Evolutionary conservation across 164 flowering plant genomes (phyloP), one percentile per base, ranked within the genome.

Genomic region (Tetracentron sinense): DNA sequence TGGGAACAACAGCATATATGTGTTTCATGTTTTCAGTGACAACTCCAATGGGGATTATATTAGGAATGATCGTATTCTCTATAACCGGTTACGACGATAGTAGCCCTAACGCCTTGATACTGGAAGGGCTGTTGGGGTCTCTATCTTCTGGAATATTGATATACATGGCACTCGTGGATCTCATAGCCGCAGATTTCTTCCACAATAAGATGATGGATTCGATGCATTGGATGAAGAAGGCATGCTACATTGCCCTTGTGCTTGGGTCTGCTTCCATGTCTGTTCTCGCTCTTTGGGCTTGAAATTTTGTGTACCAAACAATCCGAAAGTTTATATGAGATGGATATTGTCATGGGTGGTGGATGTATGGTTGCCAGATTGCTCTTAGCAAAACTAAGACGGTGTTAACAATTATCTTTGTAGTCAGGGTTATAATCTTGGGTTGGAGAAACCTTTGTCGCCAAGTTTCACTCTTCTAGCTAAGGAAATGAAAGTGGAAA

Each of bases 131-230:
- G 11, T 47, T 86, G 68, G 88, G 95, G 0, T 77, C 91, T 0
- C 33, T 88, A 1, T 86, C 91, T 20, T 83, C 89, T 0, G 91
- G 95, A 6, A 74, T 88, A 21, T 76, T 88, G 7, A 80, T 88
- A n/a, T 86, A 88, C 79, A 86, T 86, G 91, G 89, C 84, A 21
- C 81, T 88, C 0, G 95, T 88, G 0, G 89, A 88, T 74, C 86
- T 85, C 17, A 76, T 88, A 27, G 83, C 89, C 1, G 75, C 65
- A 16, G 95, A 88, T 74, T 88, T 88, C 74, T 88, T 88, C 66
- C 88, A 85, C 50, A 88, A 83, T 80, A 82, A 81, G 76, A 30
- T 82, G 74, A 88, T 86, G 84, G 65, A 42, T 52, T 82, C 85
- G 0, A 47, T 63, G 17, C 55, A 57, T 0, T 69, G 74, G 74